A percentile compares a stretch with the other conserved stretches of the same genome.
Conservation (phyloP, 1,284 basidiomycete species). For the Puccinia polysora region DNA sequence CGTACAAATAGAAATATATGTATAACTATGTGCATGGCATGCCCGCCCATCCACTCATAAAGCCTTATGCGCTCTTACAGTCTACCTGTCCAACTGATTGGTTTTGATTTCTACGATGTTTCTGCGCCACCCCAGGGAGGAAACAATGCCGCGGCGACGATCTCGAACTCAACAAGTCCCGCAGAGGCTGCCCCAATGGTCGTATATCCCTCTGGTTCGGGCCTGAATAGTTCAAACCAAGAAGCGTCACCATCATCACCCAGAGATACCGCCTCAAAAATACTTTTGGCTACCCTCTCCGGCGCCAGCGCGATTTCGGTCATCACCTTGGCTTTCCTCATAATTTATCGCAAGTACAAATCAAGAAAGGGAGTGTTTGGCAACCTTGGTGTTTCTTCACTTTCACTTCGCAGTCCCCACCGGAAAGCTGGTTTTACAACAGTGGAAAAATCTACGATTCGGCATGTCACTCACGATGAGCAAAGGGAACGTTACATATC, state of each 20-base stretch:
- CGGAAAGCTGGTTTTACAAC: neutral
- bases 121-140: neutral
- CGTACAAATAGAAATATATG: too few relatives aligned
- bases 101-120: neutral
- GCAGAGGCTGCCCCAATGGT: neutral
- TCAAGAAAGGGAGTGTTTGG: neutral
- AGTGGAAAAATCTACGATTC: constrained; percentile 8
- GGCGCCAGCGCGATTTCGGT: constrained; percentile 10
- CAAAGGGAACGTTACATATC: constrained; percentile 22
- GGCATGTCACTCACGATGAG: constrained; percentile 21
- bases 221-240: neutral
- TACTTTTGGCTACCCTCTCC: neutral
- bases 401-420: neutral
- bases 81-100: neutral
- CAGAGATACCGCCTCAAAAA: neutral
- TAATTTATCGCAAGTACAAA: constrained; percentile 15
- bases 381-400: neutral
- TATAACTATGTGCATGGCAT: too few relatives aligned
- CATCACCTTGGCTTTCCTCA: constrained; percentile 1
- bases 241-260: neutral
- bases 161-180: neutral
- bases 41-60: too few relatives aligned
- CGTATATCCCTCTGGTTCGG: constrained; percentile 18
- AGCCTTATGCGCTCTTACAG: too few relatives aligned
- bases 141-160: neutral